Evolutionary conservation across 1,284 basidiomycete species (phyloP).

Genomic region (Serendipita sp.): DNA sequence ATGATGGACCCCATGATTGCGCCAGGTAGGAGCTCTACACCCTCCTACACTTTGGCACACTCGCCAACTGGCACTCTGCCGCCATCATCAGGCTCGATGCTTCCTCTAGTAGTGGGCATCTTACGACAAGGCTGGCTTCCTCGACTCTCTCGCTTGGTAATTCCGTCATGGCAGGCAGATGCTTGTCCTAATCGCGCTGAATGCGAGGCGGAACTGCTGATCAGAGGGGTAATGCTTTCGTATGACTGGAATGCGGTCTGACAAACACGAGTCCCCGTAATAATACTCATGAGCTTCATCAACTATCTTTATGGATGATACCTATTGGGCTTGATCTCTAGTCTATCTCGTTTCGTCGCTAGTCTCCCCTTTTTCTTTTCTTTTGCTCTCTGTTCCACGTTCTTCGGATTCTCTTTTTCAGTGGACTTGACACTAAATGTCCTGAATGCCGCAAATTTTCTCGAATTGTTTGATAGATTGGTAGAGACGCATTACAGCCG

Average conservation of each 20-base stretch:
- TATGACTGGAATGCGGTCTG: not conserved
- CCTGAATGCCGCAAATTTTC: too few species aligned
- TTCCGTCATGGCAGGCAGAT: not conserved
- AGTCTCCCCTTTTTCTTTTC: too few species aligned
- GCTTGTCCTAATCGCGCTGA: not conserved
- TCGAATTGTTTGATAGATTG: too few species aligned
- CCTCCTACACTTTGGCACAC: not conserved
- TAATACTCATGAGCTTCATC: too few species aligned
- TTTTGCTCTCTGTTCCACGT: too few species aligned
- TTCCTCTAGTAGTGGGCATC: not conserved
- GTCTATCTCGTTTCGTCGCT: too few species aligned
- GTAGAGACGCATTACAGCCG: too few species aligned
- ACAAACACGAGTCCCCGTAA: too few species aligned
- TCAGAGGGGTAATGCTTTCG: not conserved
- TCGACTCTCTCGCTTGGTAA: not conserved
- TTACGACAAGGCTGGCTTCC: conserved; percentile 1
- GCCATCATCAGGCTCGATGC: not conserved
- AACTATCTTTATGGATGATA: too few species aligned
- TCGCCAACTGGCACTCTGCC: not conserved
- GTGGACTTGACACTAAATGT: too few species aligned
- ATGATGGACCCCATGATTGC: not conserved
- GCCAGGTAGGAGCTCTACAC: not conserved
- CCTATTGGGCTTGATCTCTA: too few species aligned
- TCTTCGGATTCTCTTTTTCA: too few species aligned
- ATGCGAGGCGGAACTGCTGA: not conserved